Evolutionary conservation across 768 basidiomycete genomes (phyloP).

Genomic region (Tulasnella sp.): DNA sequence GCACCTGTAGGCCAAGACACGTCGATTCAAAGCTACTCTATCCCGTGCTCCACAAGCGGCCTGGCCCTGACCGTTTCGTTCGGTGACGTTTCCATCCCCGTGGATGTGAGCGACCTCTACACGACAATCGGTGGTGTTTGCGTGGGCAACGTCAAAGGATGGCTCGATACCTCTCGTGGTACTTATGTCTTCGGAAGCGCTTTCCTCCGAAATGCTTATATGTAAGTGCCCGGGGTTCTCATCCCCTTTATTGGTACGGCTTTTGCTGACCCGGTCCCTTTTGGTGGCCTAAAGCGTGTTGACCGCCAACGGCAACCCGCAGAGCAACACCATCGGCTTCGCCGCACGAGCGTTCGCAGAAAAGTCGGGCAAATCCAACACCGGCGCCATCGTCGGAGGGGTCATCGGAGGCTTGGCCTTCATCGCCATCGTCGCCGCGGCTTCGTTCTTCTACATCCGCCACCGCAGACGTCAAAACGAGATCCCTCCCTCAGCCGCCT

Average conservation of each 20-base stretch:
- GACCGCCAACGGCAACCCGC: slow-evolving; percentile 14
- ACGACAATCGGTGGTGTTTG: not conserved
- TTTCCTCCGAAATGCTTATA: slow-evolving; percentile 24
- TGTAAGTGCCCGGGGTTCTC: slow-evolving; percentile 4
- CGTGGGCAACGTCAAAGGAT: slow-evolving; percentile 26
- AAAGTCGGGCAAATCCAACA: not conserved
- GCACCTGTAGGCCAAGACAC: not conserved
- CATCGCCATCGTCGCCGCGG: slow-evolving; percentile 18
- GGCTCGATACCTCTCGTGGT: not conserved
- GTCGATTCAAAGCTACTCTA: slow-evolving; percentile 1
- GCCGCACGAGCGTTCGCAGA: not conserved
- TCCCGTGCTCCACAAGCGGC: slow-evolving; percentile 17
- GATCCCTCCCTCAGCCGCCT: slow-evolving; percentile 13
- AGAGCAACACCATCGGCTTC: slow-evolving; percentile 23
- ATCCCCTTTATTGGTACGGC: not conserved
- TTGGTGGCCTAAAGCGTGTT: not conserved
- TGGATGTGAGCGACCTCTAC: slow-evolving; percentile 6
- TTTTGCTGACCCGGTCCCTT: not conserved
- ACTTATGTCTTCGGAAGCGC: slow-evolving; percentile 24
- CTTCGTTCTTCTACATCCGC: slow-evolving; percentile 23
- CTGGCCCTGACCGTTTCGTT: slow-evolving; percentile 7
- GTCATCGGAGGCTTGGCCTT: slow-evolving; percentile 29
- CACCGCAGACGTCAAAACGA: slow-evolving; percentile 9
- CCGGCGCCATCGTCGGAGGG: slow-evolving; percentile 29
- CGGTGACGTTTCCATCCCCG: slow-evolving; percentile 13